These are phyloP conservation scores for Anastatica hierochuntica DNA, from an alignment of 345 rosid species.

Conservation along the genomic window DNA sequence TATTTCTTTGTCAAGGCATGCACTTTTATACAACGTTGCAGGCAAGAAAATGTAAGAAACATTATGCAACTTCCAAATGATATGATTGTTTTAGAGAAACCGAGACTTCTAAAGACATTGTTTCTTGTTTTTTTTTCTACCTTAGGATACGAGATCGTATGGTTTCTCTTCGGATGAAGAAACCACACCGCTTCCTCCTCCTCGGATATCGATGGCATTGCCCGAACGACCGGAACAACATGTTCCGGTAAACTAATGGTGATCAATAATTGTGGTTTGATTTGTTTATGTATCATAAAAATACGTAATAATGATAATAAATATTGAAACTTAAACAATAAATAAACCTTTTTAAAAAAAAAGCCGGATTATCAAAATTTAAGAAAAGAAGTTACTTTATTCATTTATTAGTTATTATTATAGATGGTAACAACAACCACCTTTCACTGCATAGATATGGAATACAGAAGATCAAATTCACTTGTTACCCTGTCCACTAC, in stretches of 20 bases:
- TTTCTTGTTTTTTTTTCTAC: not conserved
- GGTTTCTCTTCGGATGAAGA: conserved; percentile 23
- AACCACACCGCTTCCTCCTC: not conserved
- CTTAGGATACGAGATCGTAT: conserved; percentile 9
- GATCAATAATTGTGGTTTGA: too few relatives aligned
- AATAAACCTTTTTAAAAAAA: too few relatives aligned
- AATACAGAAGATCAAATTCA: not conserved
- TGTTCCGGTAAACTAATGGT: not conserved
- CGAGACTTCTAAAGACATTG: not conserved
- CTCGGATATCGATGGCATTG: conserved; percentile 3
- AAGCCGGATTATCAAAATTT: too few relatives aligned
- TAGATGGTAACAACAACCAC: too few relatives aligned
- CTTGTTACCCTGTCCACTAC: conserved; percentile 15
- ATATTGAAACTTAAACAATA: too few relatives aligned
- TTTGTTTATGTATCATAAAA: too few relatives aligned
- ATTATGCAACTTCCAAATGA: not conserved
- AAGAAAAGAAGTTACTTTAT: too few relatives aligned
- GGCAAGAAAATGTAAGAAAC: conserved; percentile 25
- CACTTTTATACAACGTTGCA: conserved; percentile 36
- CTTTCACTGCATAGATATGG: not conserved
- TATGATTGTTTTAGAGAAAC: not conserved
- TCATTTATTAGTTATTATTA: too few relatives aligned
- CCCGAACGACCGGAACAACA: not conserved
- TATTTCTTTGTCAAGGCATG: conserved; percentile 48
- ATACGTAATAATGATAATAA: too few relatives aligned